Percentiles rank a stretch among this genome's conserved stretches.
Conservation (phyloP, 495 filamentous ascomycete genomes). For the Neurospora hispaniola region DNA sequence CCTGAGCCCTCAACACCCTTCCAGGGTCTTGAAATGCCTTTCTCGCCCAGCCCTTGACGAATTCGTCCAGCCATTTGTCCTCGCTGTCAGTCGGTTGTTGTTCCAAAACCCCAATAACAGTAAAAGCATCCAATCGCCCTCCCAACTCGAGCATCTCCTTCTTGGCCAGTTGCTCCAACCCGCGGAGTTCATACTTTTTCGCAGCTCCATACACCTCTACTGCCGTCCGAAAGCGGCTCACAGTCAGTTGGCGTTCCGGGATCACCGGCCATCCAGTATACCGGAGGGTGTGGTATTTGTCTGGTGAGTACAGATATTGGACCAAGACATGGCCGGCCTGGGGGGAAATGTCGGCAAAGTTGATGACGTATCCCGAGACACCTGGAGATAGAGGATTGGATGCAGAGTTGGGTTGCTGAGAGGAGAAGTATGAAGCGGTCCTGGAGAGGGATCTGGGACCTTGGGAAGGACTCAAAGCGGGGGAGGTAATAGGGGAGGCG, state of each 20-base stretch:
- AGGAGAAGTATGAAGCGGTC: neutral
- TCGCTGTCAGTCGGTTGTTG: neutral
- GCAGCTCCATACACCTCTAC: constrained; percentile 12
- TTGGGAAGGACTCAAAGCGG: neutral
- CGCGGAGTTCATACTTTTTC: constrained; percentile 2
- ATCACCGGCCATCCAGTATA: neutral
- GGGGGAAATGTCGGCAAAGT: constrained; percentile 6
- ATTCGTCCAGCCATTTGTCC: neutral
- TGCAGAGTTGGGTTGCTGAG: neutral
- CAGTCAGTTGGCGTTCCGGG: neutral
- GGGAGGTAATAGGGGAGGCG: neutral
- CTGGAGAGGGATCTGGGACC: neutral
- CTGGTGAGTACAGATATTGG: constrained; percentile 16
- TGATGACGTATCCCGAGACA: neutral
- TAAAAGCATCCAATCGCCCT: neutral
- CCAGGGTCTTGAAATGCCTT: neutral
- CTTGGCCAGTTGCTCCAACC: constrained; percentile 9
- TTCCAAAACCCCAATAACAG: neutral
- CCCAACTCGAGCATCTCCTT: constrained; percentile 2
- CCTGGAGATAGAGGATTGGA: neutral
- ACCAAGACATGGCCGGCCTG: constrained; percentile 21
- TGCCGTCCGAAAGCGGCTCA: neutral
- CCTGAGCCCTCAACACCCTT: neutral
- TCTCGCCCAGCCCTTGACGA: neutral
- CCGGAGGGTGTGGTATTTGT: neutral